phyloP scores from a whole-genome alignment of 345 rosid genomes.

The Linum lewisii region DNA sequence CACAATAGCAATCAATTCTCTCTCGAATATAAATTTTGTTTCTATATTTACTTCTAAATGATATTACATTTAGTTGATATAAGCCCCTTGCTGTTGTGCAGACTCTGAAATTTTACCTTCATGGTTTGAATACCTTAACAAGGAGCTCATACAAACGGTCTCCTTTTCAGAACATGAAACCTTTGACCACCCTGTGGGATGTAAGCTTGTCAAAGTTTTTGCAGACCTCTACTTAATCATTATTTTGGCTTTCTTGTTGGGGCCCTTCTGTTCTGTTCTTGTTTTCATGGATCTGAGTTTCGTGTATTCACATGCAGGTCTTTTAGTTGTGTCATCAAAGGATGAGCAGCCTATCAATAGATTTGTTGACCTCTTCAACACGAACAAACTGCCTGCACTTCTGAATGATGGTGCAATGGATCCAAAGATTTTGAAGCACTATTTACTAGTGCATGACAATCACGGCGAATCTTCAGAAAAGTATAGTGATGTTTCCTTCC shows the following conservation, averaged over 20 bases:
- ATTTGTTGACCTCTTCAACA: conserved; percentile 78
- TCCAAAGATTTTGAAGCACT: conserved; percentile 81
- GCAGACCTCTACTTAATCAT: conserved; percentile 9
- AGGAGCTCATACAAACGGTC: conserved; percentile 59
- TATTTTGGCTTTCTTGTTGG: conserved; percentile 10
- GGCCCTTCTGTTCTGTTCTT: not conserved
- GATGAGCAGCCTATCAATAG: conserved; percentile 77
- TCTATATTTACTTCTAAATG: not conserved
- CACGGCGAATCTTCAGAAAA: conserved; percentile 76
- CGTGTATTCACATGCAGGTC: conserved; percentile 48
- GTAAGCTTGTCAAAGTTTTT: conserved; percentile 39
- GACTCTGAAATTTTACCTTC: conserved; percentile 63
- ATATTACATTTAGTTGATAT: conserved; percentile 4
- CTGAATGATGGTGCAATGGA: conserved; percentile 87
- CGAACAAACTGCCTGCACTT: conserved; percentile 69
- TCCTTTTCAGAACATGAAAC: conserved; percentile 95
- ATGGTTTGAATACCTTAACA: conserved; percentile 78
- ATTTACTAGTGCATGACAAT: conserved; percentile 82
- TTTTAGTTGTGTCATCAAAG: conserved; percentile 82
- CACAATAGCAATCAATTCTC: not conserved
- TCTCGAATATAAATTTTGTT: not conserved
- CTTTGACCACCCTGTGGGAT: conserved; percentile 97
- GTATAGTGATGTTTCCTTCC: conserved; percentile 29
- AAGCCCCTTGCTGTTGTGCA: conserved; percentile 22
- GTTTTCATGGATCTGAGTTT: not conserved